A percentile compares a stretch with the other conserved stretches of the same genome.
phyloP scores from a whole-genome alignment of 2,329 filamentous ascomycete genomes.

The Pseudocercospora macadamiae region DNA sequence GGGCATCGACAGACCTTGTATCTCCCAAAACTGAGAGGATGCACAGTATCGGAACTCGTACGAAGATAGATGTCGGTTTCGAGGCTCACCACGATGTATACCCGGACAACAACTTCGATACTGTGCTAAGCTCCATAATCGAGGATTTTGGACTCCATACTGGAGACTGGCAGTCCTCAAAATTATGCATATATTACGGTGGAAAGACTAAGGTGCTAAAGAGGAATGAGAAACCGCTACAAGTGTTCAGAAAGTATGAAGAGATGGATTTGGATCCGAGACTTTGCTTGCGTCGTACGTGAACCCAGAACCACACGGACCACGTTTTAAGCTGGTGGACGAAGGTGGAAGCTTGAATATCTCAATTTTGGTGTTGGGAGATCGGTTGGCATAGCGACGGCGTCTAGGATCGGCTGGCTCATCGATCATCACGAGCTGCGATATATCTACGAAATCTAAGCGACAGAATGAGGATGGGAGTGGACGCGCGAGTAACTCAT shows the following conservation, averaged over 20 bases:
- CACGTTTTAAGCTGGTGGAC: too few relatives aligned
- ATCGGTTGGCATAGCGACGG: too few relatives aligned
- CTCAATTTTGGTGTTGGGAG: too few relatives aligned
- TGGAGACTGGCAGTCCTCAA: too few relatives aligned
- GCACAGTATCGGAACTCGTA: constrained; percentile 8
- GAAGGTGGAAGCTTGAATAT: too few relatives aligned
- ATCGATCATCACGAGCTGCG: too few relatives aligned
- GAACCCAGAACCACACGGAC: too few relatives aligned
- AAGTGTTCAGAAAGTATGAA: not conserved
- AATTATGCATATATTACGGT: constrained; percentile 3
- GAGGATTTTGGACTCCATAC: not conserved
- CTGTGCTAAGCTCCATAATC: not conserved
- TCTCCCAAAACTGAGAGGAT: constrained; percentile 10
- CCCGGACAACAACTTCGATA: not conserved
- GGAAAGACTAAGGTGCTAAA: constrained; percentile 6
- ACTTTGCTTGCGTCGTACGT: not conserved
- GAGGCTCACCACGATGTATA: not conserved
- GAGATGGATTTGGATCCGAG: constrained; percentile 7
- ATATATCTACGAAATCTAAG: too few relatives aligned
- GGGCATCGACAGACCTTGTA: constrained; percentile 11
- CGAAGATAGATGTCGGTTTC: constrained; percentile 1
- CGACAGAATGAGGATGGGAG: too few relatives aligned
- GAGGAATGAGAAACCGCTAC: not conserved
- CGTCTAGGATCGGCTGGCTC: too few relatives aligned
- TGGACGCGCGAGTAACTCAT: too few relatives aligned